Conservation (phyloP, 306 rosid species). For the Quercus gilva region DNA sequence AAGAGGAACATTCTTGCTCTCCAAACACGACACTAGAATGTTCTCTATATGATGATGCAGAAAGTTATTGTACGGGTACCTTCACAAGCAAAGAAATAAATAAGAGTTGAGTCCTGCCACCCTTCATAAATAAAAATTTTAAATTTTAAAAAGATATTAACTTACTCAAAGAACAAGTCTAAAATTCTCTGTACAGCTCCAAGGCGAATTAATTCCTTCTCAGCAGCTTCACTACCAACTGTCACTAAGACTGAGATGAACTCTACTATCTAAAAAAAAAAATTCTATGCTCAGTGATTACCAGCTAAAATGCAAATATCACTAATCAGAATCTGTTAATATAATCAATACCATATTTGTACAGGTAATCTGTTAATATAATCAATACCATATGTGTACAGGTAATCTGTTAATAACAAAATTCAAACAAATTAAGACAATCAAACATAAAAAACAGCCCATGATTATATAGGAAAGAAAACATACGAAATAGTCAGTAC, state of each 20-base stretch:
- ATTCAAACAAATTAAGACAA: not conserved
- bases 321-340: conserved; percentile 7
- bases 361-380: conserved; percentile 2
- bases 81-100: conserved; percentile 32
- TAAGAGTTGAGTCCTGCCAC: conserved; percentile 28
- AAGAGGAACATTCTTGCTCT: conserved; percentile 79
- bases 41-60: conserved; percentile 91
- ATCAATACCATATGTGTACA: not conserved
- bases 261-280: conserved; percentile 78
- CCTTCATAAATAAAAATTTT: conserved; percentile 3
- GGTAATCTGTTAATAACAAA: not conserved
- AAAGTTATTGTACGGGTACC: conserved; percentile 97
- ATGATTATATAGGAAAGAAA: not conserved
- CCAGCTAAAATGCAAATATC: conserved; percentile 12
- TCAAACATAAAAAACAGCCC: not conserved
- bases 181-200: conserved; percentile 82
- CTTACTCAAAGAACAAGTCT: conserved; percentile 90
- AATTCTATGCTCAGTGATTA: conserved; percentile 13
- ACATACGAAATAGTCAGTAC: conserved; percentile 11
- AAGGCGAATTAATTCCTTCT: conserved; percentile 75
- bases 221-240: conserved; percentile 87
- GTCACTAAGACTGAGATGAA: conserved; percentile 82
- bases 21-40: conserved; percentile 78
- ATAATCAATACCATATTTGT: not conserved
- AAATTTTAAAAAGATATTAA: not conserved